Conservation (phyloP, 139 green algal genomes). For the Chlorella sp. region DNA sequence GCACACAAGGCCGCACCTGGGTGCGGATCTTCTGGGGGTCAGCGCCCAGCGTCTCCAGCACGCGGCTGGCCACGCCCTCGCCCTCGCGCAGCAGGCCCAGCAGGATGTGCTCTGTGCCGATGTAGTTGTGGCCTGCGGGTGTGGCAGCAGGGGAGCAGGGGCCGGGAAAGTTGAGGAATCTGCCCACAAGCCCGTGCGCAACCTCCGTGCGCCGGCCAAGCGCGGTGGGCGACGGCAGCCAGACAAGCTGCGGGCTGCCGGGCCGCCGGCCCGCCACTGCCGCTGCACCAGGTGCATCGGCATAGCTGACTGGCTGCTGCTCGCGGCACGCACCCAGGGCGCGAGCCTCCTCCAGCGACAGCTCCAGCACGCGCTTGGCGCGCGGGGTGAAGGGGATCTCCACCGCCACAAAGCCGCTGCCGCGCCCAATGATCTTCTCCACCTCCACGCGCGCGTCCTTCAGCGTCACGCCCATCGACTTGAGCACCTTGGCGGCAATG, state of each 20-base stretch:
- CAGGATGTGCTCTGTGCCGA: conserved; percentile 99
- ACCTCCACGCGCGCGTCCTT: conserved; percentile 98
- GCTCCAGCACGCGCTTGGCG: conserved; percentile 99
- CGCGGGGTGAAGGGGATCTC: conserved; percentile 99
- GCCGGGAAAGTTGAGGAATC: too few species aligned
- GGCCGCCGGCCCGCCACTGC: neutral
- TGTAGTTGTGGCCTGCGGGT: conserved; percentile 98
- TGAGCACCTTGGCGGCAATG: conserved; percentile 99
- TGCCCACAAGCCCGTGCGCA: too few species aligned
- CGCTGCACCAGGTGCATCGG: neutral
- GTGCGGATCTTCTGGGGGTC: conserved; percentile 97
- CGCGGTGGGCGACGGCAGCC: too few species aligned
- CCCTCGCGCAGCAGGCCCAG: conserved; percentile 97
- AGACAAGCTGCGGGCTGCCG: neutral
- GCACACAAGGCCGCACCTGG: conserved; percentile 85
- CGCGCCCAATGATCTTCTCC: conserved; percentile 99
- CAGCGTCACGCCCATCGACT: conserved; percentile 98
- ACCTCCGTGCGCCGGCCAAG: too few species aligned
- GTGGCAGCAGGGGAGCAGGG: too few species aligned
- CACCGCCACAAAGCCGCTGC: conserved; percentile 97
- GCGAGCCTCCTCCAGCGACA: conserved; percentile 97
- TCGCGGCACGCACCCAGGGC: conserved; percentile 84
- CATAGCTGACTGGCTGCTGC: neutral
- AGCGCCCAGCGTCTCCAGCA: conserved; percentile 97
- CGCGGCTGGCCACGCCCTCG: conserved; percentile 96